A percentile compares a stretch with the other conserved stretches of the same genome.
Evolutionary conservation across 2,329 filamentous ascomycete genomes (phyloP).

Genomic region (Penicillium palitans): DNA sequence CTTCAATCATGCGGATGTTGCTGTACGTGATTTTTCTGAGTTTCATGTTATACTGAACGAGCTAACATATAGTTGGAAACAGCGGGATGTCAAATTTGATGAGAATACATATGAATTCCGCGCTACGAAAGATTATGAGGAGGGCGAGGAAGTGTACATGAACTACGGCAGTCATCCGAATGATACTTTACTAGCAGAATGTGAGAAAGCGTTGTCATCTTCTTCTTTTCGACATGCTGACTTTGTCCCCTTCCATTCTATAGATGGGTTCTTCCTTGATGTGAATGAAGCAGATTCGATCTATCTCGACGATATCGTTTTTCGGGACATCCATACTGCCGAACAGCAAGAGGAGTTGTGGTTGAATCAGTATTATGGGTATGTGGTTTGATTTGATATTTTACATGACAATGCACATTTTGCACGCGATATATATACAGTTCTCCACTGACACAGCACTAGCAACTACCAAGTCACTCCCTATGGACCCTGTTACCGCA

Average conservation of each 20-base stretch:
- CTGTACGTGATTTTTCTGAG: slow-evolving; percentile 30
- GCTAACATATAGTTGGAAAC: background rate
- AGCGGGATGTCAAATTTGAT: slow-evolving; percentile 45
- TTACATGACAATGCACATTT: slow-evolving; percentile 3
- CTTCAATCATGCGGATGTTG: slow-evolving; percentile 48
- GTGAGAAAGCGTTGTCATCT: slow-evolving; percentile 27
- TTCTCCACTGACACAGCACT: slow-evolving; percentile 7
- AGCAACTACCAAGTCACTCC: slow-evolving; percentile 46
- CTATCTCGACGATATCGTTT: slow-evolving; percentile 46
- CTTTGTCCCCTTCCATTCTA: background rate
- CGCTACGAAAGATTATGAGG: slow-evolving; percentile 36
- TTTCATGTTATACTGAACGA: background rate
- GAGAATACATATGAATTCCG: slow-evolving; percentile 37
- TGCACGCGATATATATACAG: slow-evolving; percentile 2
- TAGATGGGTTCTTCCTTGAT: slow-evolving; percentile 47
- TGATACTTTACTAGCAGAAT: slow-evolving; percentile 47
- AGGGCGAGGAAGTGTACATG: slow-evolving; percentile 47
- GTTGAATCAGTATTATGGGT: slow-evolving; percentile 44
- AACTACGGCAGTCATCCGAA: slow-evolving; percentile 47
- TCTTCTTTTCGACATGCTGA: background rate
- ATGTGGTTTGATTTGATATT: slow-evolving; percentile 16
- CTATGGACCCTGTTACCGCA: slow-evolving; percentile 45
- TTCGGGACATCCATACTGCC: slow-evolving; percentile 30
- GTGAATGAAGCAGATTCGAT: slow-evolving; percentile 42
- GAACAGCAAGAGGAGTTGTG: slow-evolving; percentile 37